Evolutionary conservation across 2,329 filamentous ascomycete genomes (phyloP).

Genomic region (Scorias spongiosa): DNA sequence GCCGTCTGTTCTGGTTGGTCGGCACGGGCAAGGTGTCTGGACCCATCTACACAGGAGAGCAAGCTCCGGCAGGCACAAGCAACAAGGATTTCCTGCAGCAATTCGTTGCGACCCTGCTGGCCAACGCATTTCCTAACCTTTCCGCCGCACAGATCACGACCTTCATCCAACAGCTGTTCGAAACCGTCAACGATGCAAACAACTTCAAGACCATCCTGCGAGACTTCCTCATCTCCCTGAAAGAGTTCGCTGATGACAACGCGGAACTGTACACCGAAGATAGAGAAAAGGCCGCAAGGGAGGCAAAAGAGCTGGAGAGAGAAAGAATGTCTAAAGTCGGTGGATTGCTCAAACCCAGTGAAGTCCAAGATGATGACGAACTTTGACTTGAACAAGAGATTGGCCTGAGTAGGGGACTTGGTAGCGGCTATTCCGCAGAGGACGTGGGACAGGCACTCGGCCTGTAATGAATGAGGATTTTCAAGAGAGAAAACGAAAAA

Average conservation of each 20-base stretch:
- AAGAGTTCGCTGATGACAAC: constrained; percentile 94
- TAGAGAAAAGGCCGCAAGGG: constrained; percentile 78
- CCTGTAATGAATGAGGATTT: not conserved
- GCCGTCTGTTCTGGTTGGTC: constrained; percentile 95
- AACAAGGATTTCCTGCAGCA: constrained; percentile 84
- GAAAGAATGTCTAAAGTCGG: constrained; percentile 90
- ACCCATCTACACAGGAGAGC: constrained; percentile 73
- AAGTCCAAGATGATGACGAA: constrained; percentile 61
- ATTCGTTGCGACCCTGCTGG: constrained; percentile 72
- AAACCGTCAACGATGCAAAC: constrained; percentile 72
- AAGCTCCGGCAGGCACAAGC: constrained; percentile 65
- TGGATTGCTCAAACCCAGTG: constrained; percentile 90
- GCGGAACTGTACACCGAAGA: constrained; percentile 87
- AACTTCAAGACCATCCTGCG: constrained; percentile 93
- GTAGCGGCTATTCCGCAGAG: not conserved
- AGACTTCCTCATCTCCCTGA: constrained; percentile 92
- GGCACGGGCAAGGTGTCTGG: constrained; percentile 78
- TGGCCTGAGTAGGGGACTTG: constrained; percentile 9
- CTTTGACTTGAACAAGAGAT: constrained; percentile 57
- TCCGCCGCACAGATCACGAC: constrained; percentile 66
- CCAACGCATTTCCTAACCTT: constrained; percentile 85
- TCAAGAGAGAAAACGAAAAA: too few species aligned
- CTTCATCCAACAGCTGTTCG: constrained; percentile 83
- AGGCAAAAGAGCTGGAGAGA: constrained; percentile 74
- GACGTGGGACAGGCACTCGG: not conserved